Evolutionary conservation across 2,329 filamentous ascomycete species (phyloP).

Genomic region (Fusarium sp.): DNA sequence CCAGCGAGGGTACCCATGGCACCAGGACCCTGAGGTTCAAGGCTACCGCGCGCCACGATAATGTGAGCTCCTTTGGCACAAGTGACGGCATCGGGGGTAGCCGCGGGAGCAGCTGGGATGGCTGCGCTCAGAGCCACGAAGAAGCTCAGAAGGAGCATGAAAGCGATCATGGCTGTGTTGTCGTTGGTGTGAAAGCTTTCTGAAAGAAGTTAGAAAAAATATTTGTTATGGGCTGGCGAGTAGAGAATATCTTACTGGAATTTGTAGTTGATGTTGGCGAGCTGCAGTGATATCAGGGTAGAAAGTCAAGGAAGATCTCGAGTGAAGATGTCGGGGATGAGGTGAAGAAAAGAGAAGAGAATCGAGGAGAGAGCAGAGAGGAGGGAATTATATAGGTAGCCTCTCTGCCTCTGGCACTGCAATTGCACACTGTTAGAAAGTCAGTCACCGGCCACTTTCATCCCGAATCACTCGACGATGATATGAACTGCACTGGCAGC

Average conservation of each 20-base stretch:
- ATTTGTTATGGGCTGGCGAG: not conserved
- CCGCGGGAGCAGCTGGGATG: not conserved
- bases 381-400: slow-evolving; percentile 11
- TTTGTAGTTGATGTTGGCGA: not conserved
- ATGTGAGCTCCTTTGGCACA: slow-evolving; percentile 39
- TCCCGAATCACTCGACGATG: slow-evolving; percentile 8
- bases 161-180: slow-evolving; percentile 15
- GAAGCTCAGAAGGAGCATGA: slow-evolving; percentile 11
- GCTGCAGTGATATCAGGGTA: not conserved
- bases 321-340: not conserved
- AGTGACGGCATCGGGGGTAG: not conserved
- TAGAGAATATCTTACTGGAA: not conserved
- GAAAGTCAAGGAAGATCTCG: not conserved
- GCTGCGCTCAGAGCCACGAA: slow-evolving; percentile 14
- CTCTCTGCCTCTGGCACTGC: too few species aligned
- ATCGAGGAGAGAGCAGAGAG: not conserved
- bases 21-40: slow-evolving; percentile 37
- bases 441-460: not conserved
- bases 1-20: slow-evolving; percentile 33
- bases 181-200: not conserved
- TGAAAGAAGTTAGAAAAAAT: not conserved
- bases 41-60: slow-evolving; percentile 39
- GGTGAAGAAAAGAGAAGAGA: not conserved
- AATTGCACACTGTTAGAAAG: not conserved
- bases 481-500: not conserved